Base-by-base conservation (phyloP, 306 rosid species). In the Mucuna pruriens region DNA sequence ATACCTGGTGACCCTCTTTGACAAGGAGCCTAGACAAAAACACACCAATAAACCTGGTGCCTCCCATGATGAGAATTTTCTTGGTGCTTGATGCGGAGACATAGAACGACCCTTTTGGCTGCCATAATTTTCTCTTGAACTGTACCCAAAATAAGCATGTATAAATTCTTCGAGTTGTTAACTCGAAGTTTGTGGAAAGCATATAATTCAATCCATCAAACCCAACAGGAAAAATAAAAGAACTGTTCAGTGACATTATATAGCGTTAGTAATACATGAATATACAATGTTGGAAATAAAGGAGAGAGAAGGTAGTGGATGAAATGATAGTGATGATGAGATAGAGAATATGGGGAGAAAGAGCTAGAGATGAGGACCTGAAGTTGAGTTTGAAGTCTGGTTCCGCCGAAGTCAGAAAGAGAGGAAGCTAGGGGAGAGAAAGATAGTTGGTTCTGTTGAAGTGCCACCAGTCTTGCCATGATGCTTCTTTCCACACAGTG, bases 61-160 rank as follows among this genome's bases (percentile, higher is more conserved):
- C 99, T 45, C 99, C 99, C 98, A 95, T 95, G 66, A 95, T 84
- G 29, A 95, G 97, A 71, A 95, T 89, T 88, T 95, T 95, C 89
- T 93, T 95, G 78, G 86, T 44, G 84, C 88, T 88, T 71, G 94
- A 88, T 52, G 97, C 99, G 55, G 92, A 80, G 68, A 95, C 93
- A 40, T 57, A 78, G 33, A 90, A 81, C 3, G 91, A 91, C 61
- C 88, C 93, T 79, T 88, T 90, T 57, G 95, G 88, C 74, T 87
- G 88, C 78, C 87, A 83, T 64, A 33, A 52, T 89, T 82, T 91
- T 82, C 88, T 92, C 82, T 89, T 93, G 17, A 82, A 87, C 97
- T 95, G 88, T 45, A 57, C 54, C 33, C 13, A 76, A 65, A 84
- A 61, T 20, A 44, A 57, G 58, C 40, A 76, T 26, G 62, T n/a